phyloP scores from a whole-genome alignment of 2,329 filamentous ascomycete species.

The Chrysosporium keratinophilum region DNA sequence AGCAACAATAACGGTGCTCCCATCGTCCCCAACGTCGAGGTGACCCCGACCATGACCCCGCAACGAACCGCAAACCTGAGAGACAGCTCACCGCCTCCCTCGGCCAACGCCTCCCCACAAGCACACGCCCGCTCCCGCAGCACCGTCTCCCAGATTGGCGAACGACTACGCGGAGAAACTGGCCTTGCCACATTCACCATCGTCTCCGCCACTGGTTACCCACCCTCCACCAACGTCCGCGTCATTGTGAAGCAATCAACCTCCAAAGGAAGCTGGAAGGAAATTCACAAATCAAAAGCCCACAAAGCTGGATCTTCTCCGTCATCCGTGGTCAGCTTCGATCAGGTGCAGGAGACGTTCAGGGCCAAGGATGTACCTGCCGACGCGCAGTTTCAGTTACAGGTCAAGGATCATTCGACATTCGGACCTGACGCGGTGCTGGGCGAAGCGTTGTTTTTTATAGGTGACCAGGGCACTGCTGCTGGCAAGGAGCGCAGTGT shows the following conservation, averaged over 20 bases:
- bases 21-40: slow-evolving; percentile 12
- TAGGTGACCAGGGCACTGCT: slow-evolving; percentile 65
- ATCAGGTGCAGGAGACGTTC: slow-evolving; percentile 59
- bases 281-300: slow-evolving; percentile 85
- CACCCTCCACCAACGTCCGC: slow-evolving; percentile 66
- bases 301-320: slow-evolving; percentile 50
- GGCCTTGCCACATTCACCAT: slow-evolving; percentile 75
- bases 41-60: slow-evolving; percentile 24
- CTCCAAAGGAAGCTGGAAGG: slow-evolving; percentile 59
- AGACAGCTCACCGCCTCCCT: slow-evolving; percentile 16
- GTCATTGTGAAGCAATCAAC: slow-evolving; percentile 58
- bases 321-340: slow-evolving; percentile 48
- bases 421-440: slow-evolving; percentile 76
- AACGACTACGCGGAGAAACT: slow-evolving; percentile 48
- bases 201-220: slow-evolving; percentile 67
- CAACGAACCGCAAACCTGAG: slow-evolving; percentile 38
- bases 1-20: slow-evolving; percentile 10
- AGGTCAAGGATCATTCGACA: slow-evolving; percentile 73
- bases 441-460: slow-evolving; percentile 77
- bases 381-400: slow-evolving; percentile 75
- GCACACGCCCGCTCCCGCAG: slow-evolving; percentile 41
- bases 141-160: slow-evolving; percentile 40
- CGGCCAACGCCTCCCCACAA: slow-evolving; percentile 20
- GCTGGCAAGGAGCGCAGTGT: slow-evolving; percentile 61
- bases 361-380: slow-evolving; percentile 61